phyloP scores from a whole-genome alignment of 805 yeast genomes.

The Saturnispora galanensis region DNA sequence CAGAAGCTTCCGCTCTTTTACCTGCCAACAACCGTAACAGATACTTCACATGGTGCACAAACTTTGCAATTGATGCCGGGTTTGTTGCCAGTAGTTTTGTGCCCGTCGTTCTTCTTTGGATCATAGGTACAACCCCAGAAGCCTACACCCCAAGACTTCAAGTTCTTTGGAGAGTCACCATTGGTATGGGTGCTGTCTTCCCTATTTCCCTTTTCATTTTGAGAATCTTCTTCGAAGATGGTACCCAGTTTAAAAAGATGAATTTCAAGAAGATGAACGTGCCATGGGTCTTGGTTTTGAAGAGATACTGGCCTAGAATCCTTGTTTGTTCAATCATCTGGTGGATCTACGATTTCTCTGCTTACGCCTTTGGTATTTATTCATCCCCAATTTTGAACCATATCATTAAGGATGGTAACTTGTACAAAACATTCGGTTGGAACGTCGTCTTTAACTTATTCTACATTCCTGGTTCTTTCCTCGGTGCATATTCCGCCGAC shows the following conservation, averaged over 20 bases:
- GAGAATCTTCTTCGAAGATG: slow-evolving; percentile 68
- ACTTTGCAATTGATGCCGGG: slow-evolving; percentile 78
- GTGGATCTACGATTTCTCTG: slow-evolving; percentile 86
- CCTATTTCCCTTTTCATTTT: slow-evolving; percentile 70
- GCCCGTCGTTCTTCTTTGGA: slow-evolving; percentile 79
- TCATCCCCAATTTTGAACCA: slow-evolving; percentile 58
- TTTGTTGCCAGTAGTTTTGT: slow-evolving; percentile 78
- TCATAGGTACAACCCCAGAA: slow-evolving; percentile 43
- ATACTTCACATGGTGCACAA: slow-evolving; percentile 83
- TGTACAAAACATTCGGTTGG: slow-evolving; percentile 83
- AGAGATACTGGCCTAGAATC: slow-evolving; percentile 79
- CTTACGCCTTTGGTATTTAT: slow-evolving; percentile 80
- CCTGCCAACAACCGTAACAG: slow-evolving; percentile 82
- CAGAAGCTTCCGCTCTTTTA: slow-evolving; percentile 75
- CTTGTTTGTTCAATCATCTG: slow-evolving; percentile 65
- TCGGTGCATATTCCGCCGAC: slow-evolving; percentile 83
- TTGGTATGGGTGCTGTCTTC: slow-evolving; percentile 85
- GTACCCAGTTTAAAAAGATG: slow-evolving; percentile 58
- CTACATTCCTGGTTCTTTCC: slow-evolving; percentile 81
- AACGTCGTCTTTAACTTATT: slow-evolving; percentile 79
- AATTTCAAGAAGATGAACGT: slow-evolving; percentile 53
- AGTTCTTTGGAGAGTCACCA: slow-evolving; percentile 84
- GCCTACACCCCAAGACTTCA: slow-evolving; percentile 37
- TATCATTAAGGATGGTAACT: slow-evolving; percentile 48
- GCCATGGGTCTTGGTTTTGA: slow-evolving; percentile 62